Evolutionary conservation across 2,329 filamentous ascomycete species (phyloP), one percentile per base, ranked within the genome.

Genomic region (Cyphellophora attinorum): DNA sequence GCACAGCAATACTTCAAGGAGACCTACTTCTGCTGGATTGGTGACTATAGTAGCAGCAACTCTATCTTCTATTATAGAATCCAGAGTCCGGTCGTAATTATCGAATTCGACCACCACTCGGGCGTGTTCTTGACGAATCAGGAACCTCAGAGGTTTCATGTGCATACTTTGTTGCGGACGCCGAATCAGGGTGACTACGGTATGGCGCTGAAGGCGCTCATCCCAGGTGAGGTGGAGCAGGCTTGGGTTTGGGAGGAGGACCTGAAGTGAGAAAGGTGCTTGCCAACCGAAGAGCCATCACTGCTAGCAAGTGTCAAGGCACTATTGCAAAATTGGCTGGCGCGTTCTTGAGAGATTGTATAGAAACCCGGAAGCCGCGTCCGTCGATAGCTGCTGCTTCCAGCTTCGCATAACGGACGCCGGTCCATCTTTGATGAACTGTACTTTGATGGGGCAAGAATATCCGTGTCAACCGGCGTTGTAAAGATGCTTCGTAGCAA

Each of bases 1-100:
- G 64, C 78, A 30, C 62, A 65, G 33, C 50, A 55, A 3, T 69
- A 72, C 53, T 74, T 80, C 37, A 49, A 59, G n/a, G 79, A 86
- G 62, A 88, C 81, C 4, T 82, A 83, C 50, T 88, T 85, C 52
- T 74, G 71, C 52, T 89, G 83, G 81, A 86, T 88, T 35, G 83
- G 83, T 3, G 75, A 73, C 0, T 81, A 63, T 40, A 73, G 66
- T 0, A 66, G 82, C 33, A 58, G 72, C 0, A 14, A 23, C 1
- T 81, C 86, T 52, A 64, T 82, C 0, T 89, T 84, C 49, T 89
- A 88, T 56, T 89, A 78, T 49, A 69, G 83, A 1, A 70, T 89
- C 3, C 82, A 89, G 56, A 85, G 74, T 44, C 81, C 81, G 0
- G 81, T 88, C 0, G 64, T 85, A 0, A 61, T 88, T 2, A 63